These are phyloP conservation scores for Zasmidium angulare DNA, from an alignment of 2,329 filamentous ascomycete species.

Conservation along the genomic window DNA sequence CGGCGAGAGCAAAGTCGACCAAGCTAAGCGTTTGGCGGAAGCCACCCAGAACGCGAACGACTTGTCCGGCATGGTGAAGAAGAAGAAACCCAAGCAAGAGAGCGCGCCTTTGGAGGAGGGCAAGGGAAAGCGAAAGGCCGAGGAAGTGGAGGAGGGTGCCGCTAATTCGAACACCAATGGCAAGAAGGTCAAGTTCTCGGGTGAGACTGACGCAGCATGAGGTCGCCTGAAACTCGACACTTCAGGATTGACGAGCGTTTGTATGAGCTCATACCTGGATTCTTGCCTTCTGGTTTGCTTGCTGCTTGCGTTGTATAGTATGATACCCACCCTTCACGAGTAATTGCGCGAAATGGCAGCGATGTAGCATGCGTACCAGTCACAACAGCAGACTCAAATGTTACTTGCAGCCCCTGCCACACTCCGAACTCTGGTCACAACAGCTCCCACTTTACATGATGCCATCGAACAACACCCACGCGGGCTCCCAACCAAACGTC, in stretches of 20 bases:
- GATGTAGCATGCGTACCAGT: not conserved
- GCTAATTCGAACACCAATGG: slow-evolving; percentile 14
- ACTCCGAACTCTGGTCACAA: no score
- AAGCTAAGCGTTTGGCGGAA: slow-evolving; percentile 66
- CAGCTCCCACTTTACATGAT: no score
- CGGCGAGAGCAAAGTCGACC: slow-evolving; percentile 61
- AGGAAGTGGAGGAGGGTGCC: slow-evolving; percentile 11
- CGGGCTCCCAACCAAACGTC: not conserved
- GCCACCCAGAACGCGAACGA: slow-evolving; percentile 74
- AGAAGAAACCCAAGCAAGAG: slow-evolving; percentile 47
- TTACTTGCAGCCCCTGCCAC: not conserved
- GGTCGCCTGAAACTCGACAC: not conserved
- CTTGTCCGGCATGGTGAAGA: slow-evolving; percentile 71
- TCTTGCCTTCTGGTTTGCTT: not conserved
- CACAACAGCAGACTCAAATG: not conserved
- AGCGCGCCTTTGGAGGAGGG: slow-evolving; percentile 18
- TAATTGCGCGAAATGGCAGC: no score
- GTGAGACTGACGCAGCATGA: not conserved
- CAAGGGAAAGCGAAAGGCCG: slow-evolving; percentile 33
- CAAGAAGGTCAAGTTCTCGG: slow-evolving; percentile 30
- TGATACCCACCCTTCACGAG: not conserved
- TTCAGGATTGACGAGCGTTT: not conserved
- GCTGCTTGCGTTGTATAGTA: not conserved
- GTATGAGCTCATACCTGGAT: not conserved
- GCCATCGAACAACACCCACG: not conserved